Evolutionary conservation across 2,329 filamentous ascomycete species (phyloP), one percentile per base, ranked within the genome.

Genomic region (Aspergillus puulaauensis): DNA sequence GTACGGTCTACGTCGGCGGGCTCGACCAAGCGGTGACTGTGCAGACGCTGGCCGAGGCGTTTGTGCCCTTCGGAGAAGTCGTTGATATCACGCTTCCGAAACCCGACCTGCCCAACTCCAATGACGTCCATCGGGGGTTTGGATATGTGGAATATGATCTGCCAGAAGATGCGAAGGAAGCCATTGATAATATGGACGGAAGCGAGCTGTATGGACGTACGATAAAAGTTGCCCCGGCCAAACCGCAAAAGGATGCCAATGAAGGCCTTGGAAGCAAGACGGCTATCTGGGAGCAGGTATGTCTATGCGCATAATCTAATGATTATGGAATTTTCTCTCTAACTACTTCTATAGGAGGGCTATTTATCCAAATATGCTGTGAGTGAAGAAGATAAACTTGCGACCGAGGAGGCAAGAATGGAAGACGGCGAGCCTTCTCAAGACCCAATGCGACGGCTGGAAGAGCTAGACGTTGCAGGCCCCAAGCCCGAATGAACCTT

Each of bases 101-200:
- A 75, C 89, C 91, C 57, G 93, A 96, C 71, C 81, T 87, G 61
- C 88, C 89, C 63, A 92, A 90, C 61, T 86, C 89, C 6, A 86
- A 83, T 48, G 90, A 96, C 41, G 80, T 86, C 31, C 95, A 99
- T 74, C 84, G 93, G 52, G 95, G 96, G 1, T 99, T 98, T 75
- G 95, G 93, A 58, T 98, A 99, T 73, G 90, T 99, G 51, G 95
- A 99, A 71, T 99, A 90, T 70, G 92, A 97, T 68, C 84, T 91
- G 57, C 83, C 86, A 12, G 85, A 88, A 57, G 95, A 99, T 76
- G 93, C 93, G 27, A 88, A 88, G 69, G 93, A 98, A 76, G 95
- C 95, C 51, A 96, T 99, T 73, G 92, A 98, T 81, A 99, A 99
- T 73, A 98, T 99, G 93, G 91, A 99, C 72, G 92, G 96, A 73